These are phyloP conservation scores for Botryotinia convoluta DNA, from an alignment of 2,329 filamentous ascomycete species.

Conservation along the genomic window DNA sequence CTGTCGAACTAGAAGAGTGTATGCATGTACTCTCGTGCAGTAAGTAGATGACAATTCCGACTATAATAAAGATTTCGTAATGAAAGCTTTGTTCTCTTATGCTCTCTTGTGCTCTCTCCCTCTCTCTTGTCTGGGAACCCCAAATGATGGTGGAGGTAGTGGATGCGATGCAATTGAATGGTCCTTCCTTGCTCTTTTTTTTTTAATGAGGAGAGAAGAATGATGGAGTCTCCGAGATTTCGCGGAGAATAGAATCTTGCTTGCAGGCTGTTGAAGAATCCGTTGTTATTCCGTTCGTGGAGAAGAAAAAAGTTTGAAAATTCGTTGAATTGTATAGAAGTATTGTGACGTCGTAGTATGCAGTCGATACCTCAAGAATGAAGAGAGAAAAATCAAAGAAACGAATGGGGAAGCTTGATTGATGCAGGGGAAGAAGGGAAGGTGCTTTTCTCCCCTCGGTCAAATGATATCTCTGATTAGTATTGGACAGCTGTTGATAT, in stretches of 20 bases:
- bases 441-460: not conserved
- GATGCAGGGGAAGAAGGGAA: not conserved
- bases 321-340: not conserved
- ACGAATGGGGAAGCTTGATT: conserved; percentile 10
- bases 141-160: conserved; percentile 1
- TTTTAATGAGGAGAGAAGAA: not conserved
- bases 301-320: not conserved
- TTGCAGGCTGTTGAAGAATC: not conserved
- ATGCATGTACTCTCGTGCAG: not conserved
- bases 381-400: not conserved
- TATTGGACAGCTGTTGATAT: conserved; percentile 1
- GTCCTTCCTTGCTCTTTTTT: conserved; percentile 1
- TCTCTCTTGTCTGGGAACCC: not conserved
- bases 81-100: not conserved
- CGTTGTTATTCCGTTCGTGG: not conserved
- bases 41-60: not conserved
- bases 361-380: not conserved
- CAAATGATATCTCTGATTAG: not conserved
- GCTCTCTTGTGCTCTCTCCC: not conserved
- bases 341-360: conserved; percentile 15
- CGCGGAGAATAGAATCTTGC: conserved; percentile 6
- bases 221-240: conserved; percentile 1
- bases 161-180: not conserved
- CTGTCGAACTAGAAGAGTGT: not conserved
- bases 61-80: not conserved